Conservation (phyloP, 202 grass and related monocot species). For the Elaeis oleifera region DNA sequence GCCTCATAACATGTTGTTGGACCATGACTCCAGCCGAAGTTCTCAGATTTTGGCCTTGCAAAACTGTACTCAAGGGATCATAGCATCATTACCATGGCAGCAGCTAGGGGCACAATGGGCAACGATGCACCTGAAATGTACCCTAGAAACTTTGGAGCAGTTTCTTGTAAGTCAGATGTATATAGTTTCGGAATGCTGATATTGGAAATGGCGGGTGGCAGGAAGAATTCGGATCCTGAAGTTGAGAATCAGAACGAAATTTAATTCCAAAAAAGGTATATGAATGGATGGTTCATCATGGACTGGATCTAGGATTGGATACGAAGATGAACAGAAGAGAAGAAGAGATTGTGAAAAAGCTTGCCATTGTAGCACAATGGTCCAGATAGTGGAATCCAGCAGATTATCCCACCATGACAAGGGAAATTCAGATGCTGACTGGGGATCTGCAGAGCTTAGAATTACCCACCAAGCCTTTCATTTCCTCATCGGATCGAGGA, state of each 20-base stretch:
- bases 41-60: no score
- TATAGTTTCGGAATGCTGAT: no score
- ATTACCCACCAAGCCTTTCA: conserved; percentile 37
- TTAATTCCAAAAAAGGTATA: conserved; percentile 49
- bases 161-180: no score
- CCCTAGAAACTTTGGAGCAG: no score
- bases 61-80: no score
- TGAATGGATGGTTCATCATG: conserved; percentile 15
- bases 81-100: no score
- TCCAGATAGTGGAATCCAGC: conserved; percentile 52
- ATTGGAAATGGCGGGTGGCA: conserved; percentile 1
- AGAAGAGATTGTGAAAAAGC: conserved; percentile 23
- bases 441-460: conserved; percentile 34
- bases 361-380: conserved; percentile 41
- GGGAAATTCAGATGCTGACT: conserved; percentile 45
- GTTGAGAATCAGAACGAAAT: conserved; percentile 21
- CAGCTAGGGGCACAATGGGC: no score
- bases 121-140: no score
- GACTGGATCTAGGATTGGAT: conserved; percentile 8
- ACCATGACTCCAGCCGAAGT: no score
- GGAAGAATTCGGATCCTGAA: conserved; percentile 36
- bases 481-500: neutral
- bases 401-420: conserved; percentile 32
- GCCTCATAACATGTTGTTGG: no score
- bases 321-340: conserved; percentile 11